Evolutionary conservation across 768 basidiomycete genomes (phyloP), one percentile per base, ranked within the genome.

Genomic region (Boletus sensibilis): DNA sequence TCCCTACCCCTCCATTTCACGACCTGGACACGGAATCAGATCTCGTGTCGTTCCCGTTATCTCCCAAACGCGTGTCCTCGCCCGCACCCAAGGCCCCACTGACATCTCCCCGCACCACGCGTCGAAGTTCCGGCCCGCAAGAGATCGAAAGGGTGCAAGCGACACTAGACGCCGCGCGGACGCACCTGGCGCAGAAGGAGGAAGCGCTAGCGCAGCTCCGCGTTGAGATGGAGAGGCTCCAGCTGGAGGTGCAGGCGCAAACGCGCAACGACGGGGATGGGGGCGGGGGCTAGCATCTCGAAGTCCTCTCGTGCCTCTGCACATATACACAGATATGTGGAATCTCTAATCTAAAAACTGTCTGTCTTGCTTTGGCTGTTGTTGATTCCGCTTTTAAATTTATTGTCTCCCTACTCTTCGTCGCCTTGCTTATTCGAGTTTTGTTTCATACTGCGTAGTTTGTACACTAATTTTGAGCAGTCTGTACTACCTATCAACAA

Each of bases 111-210:
- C 40, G 1, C 20, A 21, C 14, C 20, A 27, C 29, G n/a, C 35
- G 27, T 35, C 53, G 25, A n/a, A 59, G 62, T 27, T 57, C 64
- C 9, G 38, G 33, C 21, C 21, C 50, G 7, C 59, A 59, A 35
- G 66, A 70, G 5, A 52, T 70, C n/a, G 55, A 56, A n/a, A 58
- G 42, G 37, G 59, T 70, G 25, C 64, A 66, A 29, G 61, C 34
- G 5, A 63, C 51, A 9, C 55, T 72, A 5, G 62, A 61, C 25
- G 58, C 51, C 7, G 70, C 68, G 14, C 61, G 56, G 27, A 50
- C 52, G 2, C 64, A 59, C 29, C 52, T 72, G 11, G 47, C 55
- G 5, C 49, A 64, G 52, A 72, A 70, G 25, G 66, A 72, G 42
- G 57, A 54, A 21, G 52, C 53, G 8, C 47, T 72, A 9, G 52